Evolutionary conservation across 805 yeast species (phyloP), one percentile per base, ranked within the genome.

Genomic region (Suhomyces vadensis): DNA sequence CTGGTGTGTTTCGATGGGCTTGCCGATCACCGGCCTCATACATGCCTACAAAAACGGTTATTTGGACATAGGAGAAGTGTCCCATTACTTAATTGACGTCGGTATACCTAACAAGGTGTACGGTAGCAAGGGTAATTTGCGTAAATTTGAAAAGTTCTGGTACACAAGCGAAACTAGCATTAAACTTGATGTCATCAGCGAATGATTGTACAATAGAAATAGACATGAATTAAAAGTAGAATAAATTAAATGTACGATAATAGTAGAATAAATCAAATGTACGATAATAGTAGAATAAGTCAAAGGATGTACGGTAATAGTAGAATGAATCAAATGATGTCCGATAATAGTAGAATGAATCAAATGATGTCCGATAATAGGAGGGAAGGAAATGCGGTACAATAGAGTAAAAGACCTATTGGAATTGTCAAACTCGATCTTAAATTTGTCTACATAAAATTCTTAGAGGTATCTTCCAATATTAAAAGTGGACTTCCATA

Each of bases 1-100:
- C 46, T 81, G 82, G 66, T 74, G 87, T 27, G 75, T 83, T 3
- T 82, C 91, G 26, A 65, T 83, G 54, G 95, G 94, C 2, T 66
- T 89, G 50, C 95, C 95, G 2, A 61, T 86, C 37, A 74, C 78
- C 16, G 85, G 90, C 0, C 54, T 85, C 20, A 56, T 77, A 11
- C 79, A 79, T 50, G 81, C 85, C 2, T 82, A 83, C 63, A 74
- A 77, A 37, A 77, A 79, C 52, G 81, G 82, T 5, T 61, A 68
- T 21, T 67, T 76, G 39, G 58, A 62, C n/a, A 71, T 61, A 27
- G 75, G 71, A 6, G 82, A 81, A 17, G 67, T 78, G 54, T 57
- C 63, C 6, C 87, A 85, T 52, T 81, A 78, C 47, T 66, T 85
- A 48, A 73, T 85, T 11, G 95, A 87, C 54, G 71, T 81, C 46